Evolutionary conservation across 2,329 filamentous ascomycete genomes (phyloP).

Genomic region (Penicillium digitatum): DNA sequence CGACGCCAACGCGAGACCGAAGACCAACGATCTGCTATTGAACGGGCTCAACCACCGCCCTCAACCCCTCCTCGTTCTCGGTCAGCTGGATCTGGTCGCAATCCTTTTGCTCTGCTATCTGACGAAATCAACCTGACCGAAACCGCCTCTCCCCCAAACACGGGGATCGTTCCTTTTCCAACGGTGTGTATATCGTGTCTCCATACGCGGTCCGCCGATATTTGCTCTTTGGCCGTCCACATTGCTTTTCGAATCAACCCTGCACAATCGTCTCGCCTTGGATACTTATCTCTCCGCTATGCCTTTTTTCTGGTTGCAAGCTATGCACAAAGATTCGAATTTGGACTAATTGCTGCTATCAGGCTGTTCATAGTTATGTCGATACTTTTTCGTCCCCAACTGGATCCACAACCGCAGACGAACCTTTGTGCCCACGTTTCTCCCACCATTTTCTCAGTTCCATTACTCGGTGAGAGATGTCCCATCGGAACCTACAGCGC

Average conservation of each 20-base stretch:
- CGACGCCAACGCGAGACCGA: conserved; percentile 15
- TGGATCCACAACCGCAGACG: conserved; percentile 12
- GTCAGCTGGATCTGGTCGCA: not conserved
- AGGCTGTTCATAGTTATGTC: conserved; percentile 22
- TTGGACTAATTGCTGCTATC: conserved; percentile 3
- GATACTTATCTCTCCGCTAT: not conserved
- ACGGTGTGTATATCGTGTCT: conserved; percentile 11
- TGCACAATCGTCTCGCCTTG: not conserved
- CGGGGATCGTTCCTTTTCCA: conserved; percentile 1
- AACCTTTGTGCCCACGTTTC: conserved; percentile 12
- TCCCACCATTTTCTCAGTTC: conserved; percentile 11
- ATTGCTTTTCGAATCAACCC: not conserved
- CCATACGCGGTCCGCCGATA: not conserved
- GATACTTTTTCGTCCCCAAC: conserved; percentile 6
- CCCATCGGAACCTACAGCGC: not conserved
- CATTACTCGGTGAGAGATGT: conserved; percentile 15
- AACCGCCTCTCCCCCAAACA: not conserved
- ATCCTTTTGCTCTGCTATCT: not conserved
- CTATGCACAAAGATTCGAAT: not conserved
- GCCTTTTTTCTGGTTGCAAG: not conserved
- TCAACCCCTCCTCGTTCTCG: conserved; percentile 9
- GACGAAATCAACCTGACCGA: not conserved
- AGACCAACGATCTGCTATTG: conserved; percentile 12
- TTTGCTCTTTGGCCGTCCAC: not conserved
- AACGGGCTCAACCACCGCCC: conserved; percentile 1